Evolutionary conservation across 1,284 basidiomycete species (phyloP), one percentile per base, ranked within the genome.

Genomic region (Phylloporus sp.): DNA sequence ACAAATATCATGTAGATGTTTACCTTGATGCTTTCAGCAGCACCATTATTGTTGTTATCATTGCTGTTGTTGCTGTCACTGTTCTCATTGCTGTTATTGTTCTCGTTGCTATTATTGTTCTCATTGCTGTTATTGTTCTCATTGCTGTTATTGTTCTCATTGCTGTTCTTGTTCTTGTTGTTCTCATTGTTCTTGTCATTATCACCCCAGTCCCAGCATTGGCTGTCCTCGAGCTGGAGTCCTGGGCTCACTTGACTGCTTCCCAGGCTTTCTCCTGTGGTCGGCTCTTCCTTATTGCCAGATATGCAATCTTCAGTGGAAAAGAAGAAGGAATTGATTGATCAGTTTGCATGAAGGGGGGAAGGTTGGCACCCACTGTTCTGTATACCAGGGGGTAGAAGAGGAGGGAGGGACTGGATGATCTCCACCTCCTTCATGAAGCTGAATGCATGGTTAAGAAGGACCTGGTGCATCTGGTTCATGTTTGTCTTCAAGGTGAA

Each of bases 401-500:
- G 28, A 11, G 32, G 52, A 34, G 37, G 7, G 15, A 37, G 52
- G n/a, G 52, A 29, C 6, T 12, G 40, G 20, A 44, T 20, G 40
- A 44, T 22, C 40, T 44, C 18, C 40, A 20, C 40, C 40, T 44
- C 40, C 55, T 57, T 57, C 29, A 6, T 62, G 55, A 62, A 62
- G 0, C 63, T 18, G 12, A 47, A n/a, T 4, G 24, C 8, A 11
- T 20, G 7, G 55, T 62, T 54, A 24, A 62, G 60, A 29, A 64
- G 49, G 17, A 53, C 7, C 12, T 6, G 1, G 13, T 17, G 8
- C 55, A 64, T 56, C 42, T 52, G 7, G 37, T 58, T 26, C 46
- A 49, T 58, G 55, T 44, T 60, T 13, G 13, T 65, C 55, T 65
- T 65, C 29, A 15, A 8, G 51, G 37, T 58, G 51, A 61, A 56